phyloP scores from a whole-genome alignment of 2,329 filamentous ascomycete genomes.

The Paramyrothecium roridum region DNA sequence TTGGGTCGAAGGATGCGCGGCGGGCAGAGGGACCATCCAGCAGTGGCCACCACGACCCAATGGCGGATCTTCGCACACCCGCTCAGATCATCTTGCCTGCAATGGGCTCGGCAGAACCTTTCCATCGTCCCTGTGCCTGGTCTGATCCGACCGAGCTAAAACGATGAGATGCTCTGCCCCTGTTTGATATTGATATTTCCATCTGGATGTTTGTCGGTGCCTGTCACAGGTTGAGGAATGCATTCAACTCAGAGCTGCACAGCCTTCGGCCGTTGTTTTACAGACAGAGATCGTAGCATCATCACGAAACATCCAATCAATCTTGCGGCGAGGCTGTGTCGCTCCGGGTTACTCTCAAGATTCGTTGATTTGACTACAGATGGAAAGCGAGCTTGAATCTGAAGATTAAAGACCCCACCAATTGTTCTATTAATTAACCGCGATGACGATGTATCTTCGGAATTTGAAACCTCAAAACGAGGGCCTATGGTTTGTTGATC shows the following conservation, averaged over 20 bases:
- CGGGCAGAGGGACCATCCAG: neutral
- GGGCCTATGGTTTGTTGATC: slow-evolving; percentile 51
- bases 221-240: neutral
- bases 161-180: neutral
- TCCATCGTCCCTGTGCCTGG: neutral
- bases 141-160: neutral
- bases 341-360: neutral
- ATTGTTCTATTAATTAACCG: neutral
- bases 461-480: neutral
- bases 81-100: neutral
- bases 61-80: neutral
- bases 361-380: too few relatives aligned
- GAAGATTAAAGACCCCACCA: neutral
- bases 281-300: neutral
- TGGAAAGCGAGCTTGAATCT: too few relatives aligned
- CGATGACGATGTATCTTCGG: neutral
- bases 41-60: neutral
- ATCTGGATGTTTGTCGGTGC: neutral
- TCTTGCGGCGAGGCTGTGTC: neutral
- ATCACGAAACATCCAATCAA: neutral
- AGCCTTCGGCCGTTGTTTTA: neutral
- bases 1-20: neutral
- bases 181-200: neutral
- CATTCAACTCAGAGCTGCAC: neutral
- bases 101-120: neutral